Conservation (phyloP, 2,329 filamentous ascomycete genomes). For the Aspergillus puulaauensis region DNA sequence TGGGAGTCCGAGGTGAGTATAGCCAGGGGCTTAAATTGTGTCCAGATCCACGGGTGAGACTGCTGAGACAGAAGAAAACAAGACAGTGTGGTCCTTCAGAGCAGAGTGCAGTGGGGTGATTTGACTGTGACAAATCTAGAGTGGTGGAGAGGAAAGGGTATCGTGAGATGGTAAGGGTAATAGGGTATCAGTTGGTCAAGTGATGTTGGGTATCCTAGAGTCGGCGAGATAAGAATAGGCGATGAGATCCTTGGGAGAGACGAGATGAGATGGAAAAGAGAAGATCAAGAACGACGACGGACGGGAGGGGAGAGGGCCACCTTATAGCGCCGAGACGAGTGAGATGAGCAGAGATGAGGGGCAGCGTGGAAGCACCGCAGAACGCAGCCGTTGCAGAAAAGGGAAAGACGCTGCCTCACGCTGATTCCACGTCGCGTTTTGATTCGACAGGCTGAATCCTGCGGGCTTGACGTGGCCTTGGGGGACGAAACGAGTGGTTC, state of each 20-base stretch:
- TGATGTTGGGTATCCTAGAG: conserved; percentile 3
- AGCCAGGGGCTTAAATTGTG: conserved; percentile 22
- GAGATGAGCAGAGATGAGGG: conserved; percentile 6
- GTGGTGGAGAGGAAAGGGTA: conserved; percentile 13
- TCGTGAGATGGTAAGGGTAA: conserved; percentile 14
- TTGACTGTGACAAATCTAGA: conserved; percentile 23
- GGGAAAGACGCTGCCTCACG: conserved; percentile 19
- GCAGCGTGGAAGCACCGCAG: conserved; percentile 10
- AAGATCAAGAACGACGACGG: conserved; percentile 8
- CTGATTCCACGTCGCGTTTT: neutral
- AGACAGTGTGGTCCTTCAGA: conserved; percentile 9
- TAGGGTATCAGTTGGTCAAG: conserved; percentile 1
- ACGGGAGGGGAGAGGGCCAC: conserved; percentile 13
- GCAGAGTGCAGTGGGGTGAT: conserved; percentile 8
- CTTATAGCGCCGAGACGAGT: conserved; percentile 14
- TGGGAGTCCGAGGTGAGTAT: conserved; percentile 20
- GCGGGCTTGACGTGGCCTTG: conserved; percentile 22
- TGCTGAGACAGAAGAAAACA: conserved; percentile 13
- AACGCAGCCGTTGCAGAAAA: conserved; percentile 18
- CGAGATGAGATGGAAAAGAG: conserved; percentile 12
- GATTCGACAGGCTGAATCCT: conserved; percentile 17
- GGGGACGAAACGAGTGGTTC: conserved; percentile 13
- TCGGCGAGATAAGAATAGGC: neutral
- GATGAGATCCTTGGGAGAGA: conserved; percentile 14
- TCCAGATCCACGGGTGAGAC: conserved; percentile 21